These are phyloP conservation scores for Acacia confusa DNA, from an alignment of 306 rosid genomes.

Conservation along the genomic window DNA sequence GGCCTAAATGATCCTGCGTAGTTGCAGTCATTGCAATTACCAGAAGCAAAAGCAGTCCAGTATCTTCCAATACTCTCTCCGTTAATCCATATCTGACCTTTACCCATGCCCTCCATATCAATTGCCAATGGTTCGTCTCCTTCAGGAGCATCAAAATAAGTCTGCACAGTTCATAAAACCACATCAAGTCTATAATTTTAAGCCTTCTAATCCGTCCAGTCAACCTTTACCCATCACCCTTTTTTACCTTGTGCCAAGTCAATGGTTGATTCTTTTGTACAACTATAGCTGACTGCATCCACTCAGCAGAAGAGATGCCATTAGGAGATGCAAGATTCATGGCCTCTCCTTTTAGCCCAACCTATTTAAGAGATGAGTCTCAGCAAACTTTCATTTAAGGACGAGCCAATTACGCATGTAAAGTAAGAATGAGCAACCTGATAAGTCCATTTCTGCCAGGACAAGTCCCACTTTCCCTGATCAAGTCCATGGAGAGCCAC, in stretches of 20 bases:
- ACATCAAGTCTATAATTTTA: slow-evolving; percentile 3
- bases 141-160: slow-evolving; percentile 75
- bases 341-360: slow-evolving; percentile 96
- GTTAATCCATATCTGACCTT: slow-evolving; percentile 98
- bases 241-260: slow-evolving; percentile 95
- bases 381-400: slow-evolving; percentile 29
- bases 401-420: background rate
- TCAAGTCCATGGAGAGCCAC: slow-evolving; percentile 91
- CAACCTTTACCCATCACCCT: slow-evolving; percentile 16
- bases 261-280: slow-evolving; percentile 73
- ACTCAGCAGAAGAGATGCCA: slow-evolving; percentile 75
- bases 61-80: slow-evolving; percentile 93
- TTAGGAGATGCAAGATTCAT: slow-evolving; percentile 82
- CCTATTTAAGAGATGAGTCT: slow-evolving; percentile 48
- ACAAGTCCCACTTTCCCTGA: slow-evolving; percentile 88
- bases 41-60: slow-evolving; percentile 85
- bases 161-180: slow-evolving; percentile 50
- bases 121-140: slow-evolving; percentile 92
- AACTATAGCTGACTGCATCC: slow-evolving; percentile 74
- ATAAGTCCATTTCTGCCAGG: slow-evolving; percentile 97
- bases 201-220: background rate
- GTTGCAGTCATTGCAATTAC: slow-evolving; percentile 72
- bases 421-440: slow-evolving; percentile 57
- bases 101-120: slow-evolving; percentile 97
- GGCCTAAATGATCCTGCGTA: slow-evolving; percentile 82